Percentiles rank a stretch among this genome's conserved stretches.
Evolutionary conservation across 2,329 filamentous ascomycete species (phyloP).

Genomic region (Parastagonospora avenae): DNA sequence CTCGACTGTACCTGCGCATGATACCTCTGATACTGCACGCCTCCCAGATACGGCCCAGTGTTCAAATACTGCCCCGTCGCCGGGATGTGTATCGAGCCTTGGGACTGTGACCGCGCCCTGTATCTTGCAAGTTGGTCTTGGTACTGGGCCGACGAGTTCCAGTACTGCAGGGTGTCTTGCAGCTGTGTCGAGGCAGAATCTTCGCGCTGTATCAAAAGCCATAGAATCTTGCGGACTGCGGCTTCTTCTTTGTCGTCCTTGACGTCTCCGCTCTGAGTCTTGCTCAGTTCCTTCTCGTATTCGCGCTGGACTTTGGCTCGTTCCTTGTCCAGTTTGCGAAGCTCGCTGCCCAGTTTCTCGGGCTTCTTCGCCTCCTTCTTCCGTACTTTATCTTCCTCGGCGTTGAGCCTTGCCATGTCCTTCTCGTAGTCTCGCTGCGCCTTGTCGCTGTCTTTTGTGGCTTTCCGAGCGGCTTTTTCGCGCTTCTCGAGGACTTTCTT

Average conservation of each 20-base stretch:
- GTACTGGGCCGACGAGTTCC: no score
- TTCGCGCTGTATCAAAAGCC: not conserved
- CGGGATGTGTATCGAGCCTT: no score
- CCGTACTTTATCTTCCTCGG: not conserved
- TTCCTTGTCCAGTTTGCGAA: not conserved
- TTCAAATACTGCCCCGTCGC: no score
- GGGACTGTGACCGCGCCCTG: no score
- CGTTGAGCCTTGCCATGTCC: not conserved
- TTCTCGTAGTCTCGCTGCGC: not conserved
- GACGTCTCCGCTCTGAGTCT: not conserved
- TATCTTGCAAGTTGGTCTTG: no score
- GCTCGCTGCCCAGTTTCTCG: not conserved
- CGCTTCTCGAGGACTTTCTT: constrained; percentile 1
- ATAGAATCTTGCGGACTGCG: not conserved
- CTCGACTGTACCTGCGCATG: not conserved
- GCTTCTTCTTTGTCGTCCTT: constrained; percentile 4
- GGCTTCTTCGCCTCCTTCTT: constrained; percentile 3
- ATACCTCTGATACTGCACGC: no score
- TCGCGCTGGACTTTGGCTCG: not conserved
- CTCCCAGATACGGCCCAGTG: not conserved
- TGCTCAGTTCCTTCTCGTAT: not conserved
- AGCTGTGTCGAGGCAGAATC: not conserved
- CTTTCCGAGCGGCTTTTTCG: not conserved
- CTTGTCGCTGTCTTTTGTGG: not conserved
- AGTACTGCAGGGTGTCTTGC: not conserved